These are phyloP conservation scores for Neonothopanus nambi DNA, from an alignment of 1,284 basidiomycete genomes.

Conservation along the genomic window DNA sequence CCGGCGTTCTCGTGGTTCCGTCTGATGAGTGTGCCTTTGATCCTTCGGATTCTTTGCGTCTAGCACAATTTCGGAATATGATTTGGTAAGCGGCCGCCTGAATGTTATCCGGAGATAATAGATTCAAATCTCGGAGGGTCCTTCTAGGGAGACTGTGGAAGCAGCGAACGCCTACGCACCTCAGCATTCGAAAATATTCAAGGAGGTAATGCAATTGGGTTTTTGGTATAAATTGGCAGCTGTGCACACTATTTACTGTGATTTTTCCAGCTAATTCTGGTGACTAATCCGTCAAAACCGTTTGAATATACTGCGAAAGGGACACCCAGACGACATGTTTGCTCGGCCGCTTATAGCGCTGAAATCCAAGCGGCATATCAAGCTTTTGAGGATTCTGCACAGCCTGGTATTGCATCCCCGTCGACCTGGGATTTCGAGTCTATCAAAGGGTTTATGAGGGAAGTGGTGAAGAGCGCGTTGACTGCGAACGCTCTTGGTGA, in stretches of 20 bases:
- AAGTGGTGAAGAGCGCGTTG: not conserved
- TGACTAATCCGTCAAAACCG: constrained; percentile 28
- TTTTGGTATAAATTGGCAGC: no score
- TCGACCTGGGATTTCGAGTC: not conserved
- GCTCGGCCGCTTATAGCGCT: constrained; percentile 26
- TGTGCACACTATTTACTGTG: not conserved
- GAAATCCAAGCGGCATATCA: constrained; percentile 28
- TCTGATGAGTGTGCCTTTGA: not conserved
- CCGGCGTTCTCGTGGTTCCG: not conserved
- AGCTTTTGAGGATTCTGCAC: not conserved
- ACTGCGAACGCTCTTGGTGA: not conserved
- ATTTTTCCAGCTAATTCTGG: constrained; percentile 29
- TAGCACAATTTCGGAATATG: not conserved
- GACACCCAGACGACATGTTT: constrained; percentile 25
- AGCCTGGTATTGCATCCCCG: not conserved
- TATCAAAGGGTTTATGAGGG: not conserved
- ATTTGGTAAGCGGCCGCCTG: not conserved
- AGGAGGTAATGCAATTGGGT: not conserved
- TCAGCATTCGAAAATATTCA: constrained; percentile 4
- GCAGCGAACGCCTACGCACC: not conserved
- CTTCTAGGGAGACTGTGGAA: not conserved
- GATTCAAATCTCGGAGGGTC: not conserved
- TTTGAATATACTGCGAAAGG: constrained; percentile 33
- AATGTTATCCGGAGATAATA: not conserved
- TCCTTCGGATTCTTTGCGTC: not conserved